Evolutionary conservation across 2,329 filamentous ascomycete genomes (phyloP), one percentile per base, ranked within the genome.

Genomic region (Lasiodiplodia sp.): DNA sequence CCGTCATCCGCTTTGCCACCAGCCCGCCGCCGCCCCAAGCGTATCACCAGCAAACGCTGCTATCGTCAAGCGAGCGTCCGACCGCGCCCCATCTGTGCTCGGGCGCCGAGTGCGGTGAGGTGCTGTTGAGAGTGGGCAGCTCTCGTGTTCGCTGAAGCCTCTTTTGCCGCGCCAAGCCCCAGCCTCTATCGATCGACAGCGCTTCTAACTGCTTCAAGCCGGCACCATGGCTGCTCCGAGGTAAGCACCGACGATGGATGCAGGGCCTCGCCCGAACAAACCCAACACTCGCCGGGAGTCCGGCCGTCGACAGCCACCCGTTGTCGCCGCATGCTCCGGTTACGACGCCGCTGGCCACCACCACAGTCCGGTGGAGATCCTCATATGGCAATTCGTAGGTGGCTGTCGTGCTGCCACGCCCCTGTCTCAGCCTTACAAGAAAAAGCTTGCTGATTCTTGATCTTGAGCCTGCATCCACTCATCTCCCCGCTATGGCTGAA

Each of bases 71-170:
- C 58, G 58, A 63, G 25, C 25, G 44, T 31, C 23, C 14, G 44
- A n/a, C 44, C 44, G 44, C 44, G 47, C 60, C 28, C 60, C 47
- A 16, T n/a, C 47, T 25, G n/a, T 25, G 25, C 60, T 52, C 47
- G 60, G 60, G 37, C 21, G 21, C 38, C 38, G 57, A 47, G 37
- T 63, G 14, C 60, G 60, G 60, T 64, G 60, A 52, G 55, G 37
- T 34, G 53, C n/a, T 56, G 53, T 37, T 56, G 53, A 40, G 52
- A 34, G 31, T 34, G 31, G 31, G 55, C 38, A 7, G 23, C n/a
- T n/a, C 47, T 64, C 60, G 60, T 64, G 60, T 64, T 64, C 60
- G 51, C 44, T n/a, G 28, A 52, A n/a, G 40, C 31, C 60, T 52
- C 44, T 63, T 44, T n/a, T 18, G 60, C 60, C 21, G 44, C 28